Base-by-base conservation (phyloP, 495 filamentous ascomycete species). In the Glarea lozoyensis region DNA sequence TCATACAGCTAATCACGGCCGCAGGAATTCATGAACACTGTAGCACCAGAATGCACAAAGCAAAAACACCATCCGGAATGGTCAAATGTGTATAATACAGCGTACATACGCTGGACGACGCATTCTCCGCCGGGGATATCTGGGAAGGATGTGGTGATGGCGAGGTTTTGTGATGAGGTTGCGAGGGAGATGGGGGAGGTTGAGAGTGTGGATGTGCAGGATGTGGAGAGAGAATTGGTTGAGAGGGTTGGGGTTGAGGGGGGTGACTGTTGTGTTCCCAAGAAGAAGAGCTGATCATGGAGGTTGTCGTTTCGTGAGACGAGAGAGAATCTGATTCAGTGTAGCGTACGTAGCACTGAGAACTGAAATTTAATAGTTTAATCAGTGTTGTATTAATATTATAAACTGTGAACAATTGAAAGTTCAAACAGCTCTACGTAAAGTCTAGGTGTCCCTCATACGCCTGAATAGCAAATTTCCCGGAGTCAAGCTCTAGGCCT, bases 71-170 rank as follows among this genome's bases (percentile, higher is more conserved):
- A 81, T 49, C 76, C 77, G 1, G 76, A 80, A 46, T 80, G 77
- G 75, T 73, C 72, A 10, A 81, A 81, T 54, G 75, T 78, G 61
- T 82, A 75, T 59, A 80, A 79, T 49, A 74, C 63, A 20, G 69
- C 69, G 12, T 69, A 68, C 51, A 76, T 83, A 42, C 68, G 76
- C 30, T 88, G 82, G 84, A 88, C 82, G 10, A 88, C 84, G 13
- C 83, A 89, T 60, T 66, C 66, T 33, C 82, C 81, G 7, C 65
- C 68, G 16, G 83, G 84, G n/a, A 66, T 89, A n/a, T 81, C 79
- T 0, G 46, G 62, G 18, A 81, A 80, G 48, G 84, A 89, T 53
- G 58, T 81, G 27, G 56, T 68, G 12, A 69, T 88, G 61, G 84
- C 84, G 1, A 59, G 57, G 30, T 69, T 75, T 45, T 88, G 84